Evolutionary conservation across 2,329 filamentous ascomycete genomes (phyloP).

Genomic region (Beauveria caledonica): DNA sequence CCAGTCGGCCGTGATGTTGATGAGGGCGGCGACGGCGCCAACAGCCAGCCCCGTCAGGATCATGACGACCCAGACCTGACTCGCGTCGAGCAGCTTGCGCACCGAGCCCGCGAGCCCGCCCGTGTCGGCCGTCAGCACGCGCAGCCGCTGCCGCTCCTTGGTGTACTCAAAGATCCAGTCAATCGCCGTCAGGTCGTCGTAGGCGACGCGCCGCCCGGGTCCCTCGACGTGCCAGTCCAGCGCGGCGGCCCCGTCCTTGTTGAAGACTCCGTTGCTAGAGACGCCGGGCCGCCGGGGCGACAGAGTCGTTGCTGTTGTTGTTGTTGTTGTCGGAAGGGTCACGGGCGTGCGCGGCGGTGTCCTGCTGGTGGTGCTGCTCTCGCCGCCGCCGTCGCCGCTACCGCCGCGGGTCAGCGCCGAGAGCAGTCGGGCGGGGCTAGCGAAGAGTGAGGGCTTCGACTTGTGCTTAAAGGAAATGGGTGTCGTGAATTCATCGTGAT

Average conservation of each 20-base stretch:
- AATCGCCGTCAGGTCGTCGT: slow-evolving; percentile 93
- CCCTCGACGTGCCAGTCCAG: slow-evolving; percentile 87
- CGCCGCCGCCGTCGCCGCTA: slow-evolving; percentile 9
- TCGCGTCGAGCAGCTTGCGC: slow-evolving; percentile 68
- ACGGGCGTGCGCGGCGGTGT: slow-evolving; percentile 14
- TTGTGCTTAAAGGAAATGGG: slow-evolving; percentile 66
- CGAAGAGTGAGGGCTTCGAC: slow-evolving; percentile 42
- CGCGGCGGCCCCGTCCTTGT: slow-evolving; percentile 32
- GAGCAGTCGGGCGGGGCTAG: slow-evolving; percentile 39
- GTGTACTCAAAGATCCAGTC: slow-evolving; percentile 99
- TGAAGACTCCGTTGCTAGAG: not conserved
- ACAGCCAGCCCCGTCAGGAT: slow-evolving; percentile 78
- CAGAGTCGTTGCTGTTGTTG: not conserved
- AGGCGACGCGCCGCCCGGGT: slow-evolving; percentile 80
- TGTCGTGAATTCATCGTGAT: slow-evolving; percentile 36
- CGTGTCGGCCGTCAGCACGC: slow-evolving; percentile 62
- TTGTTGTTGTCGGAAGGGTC: not conserved
- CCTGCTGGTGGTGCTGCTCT: slow-evolving; percentile 12
- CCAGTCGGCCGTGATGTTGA: slow-evolving; percentile 90
- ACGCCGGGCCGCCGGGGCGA: not conserved
- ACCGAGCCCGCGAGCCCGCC: slow-evolving; percentile 65
- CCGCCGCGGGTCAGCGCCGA: slow-evolving; percentile 37
- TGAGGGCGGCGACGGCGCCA: slow-evolving; percentile 75
- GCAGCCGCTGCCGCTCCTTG: slow-evolving; percentile 82
- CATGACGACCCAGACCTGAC: slow-evolving; percentile 86